These are phyloP conservation scores for Drosera capensis DNA, from an alignment of 148 eudicot genomes.

Conservation along the genomic window DNA sequence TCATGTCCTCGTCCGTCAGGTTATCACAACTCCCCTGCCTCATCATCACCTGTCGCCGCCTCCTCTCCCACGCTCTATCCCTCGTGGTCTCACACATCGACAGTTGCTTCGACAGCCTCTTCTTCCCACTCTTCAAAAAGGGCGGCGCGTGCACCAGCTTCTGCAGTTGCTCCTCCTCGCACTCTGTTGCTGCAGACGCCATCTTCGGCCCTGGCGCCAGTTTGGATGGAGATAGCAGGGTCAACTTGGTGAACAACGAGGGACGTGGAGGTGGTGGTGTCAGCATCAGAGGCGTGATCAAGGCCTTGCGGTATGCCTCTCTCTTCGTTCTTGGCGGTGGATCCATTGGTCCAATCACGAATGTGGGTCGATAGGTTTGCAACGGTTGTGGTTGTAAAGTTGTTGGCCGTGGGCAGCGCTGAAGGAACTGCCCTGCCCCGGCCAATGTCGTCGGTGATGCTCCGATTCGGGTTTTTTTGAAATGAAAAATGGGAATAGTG, in stretches of 20 bases:
- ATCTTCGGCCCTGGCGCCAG: neutral
- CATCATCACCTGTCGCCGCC: constrained; percentile 40
- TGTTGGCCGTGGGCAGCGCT: too few species aligned
- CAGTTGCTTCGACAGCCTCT: constrained; percentile 45
- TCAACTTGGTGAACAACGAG: neutral
- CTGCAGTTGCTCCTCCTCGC: constrained; percentile 41
- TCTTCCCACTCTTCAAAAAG: constrained; percentile 25
- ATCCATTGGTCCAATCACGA: neutral
- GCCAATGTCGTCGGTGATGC: too few species aligned
- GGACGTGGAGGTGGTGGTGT: neutral
- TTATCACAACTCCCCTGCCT: constrained; percentile 15
- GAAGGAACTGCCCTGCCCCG: too few species aligned
- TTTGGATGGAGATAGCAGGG: neutral
- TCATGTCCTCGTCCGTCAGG: constrained; percentile 57
- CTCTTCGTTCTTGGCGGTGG: neutral
- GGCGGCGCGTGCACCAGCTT: constrained; percentile 46
- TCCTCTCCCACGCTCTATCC: constrained; percentile 66
- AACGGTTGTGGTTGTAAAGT: neutral
- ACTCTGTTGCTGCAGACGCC: constrained; percentile 11
- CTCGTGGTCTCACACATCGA: constrained; percentile 53
- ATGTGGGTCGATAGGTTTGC: neutral
- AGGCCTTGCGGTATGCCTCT: neutral
- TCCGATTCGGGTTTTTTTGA: too few species aligned
- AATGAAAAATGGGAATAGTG: too few species aligned
- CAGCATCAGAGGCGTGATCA: neutral